phyloP scores from a whole-genome alignment of 768 basidiomycete species.

The Hygrophoropsis aurantiaca region DNA sequence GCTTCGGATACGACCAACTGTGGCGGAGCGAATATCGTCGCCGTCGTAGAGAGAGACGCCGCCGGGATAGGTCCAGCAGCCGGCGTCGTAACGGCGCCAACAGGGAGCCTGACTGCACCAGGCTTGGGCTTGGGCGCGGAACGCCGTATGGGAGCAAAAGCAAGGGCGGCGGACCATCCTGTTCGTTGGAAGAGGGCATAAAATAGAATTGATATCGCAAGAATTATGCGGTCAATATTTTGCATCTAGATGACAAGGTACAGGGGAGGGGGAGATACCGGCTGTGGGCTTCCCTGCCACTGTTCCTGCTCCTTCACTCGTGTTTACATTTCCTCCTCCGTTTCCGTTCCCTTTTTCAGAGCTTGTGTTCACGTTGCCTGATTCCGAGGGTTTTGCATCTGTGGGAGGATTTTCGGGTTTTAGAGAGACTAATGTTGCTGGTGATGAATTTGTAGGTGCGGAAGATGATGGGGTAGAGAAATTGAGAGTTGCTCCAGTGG shows the following conservation, averaged over 20 bases:
- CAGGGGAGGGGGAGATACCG: conserved; percentile 51
- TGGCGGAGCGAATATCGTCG: conserved; percentile 72
- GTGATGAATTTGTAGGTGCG: conserved; percentile 22
- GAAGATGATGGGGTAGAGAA: conserved; percentile 42
- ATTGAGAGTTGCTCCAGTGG: conserved; percentile 58
- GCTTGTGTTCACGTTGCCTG: conserved; percentile 24
- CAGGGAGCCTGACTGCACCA: conserved; percentile 47
- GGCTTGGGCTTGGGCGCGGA: conserved; percentile 60
- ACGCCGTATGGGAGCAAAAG: conserved; percentile 82
- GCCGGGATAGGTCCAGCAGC: conserved; percentile 38
- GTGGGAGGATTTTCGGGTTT: conserved; percentile 19
- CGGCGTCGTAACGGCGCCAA: conserved; percentile 56
- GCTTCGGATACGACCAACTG: conserved; percentile 38
- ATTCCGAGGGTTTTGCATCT: conserved; percentile 18
- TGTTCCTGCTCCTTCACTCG: conserved; percentile 27
- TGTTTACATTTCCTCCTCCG: conserved; percentile 8
- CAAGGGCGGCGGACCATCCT: conserved; percentile 91
- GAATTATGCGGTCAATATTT: conserved; percentile 34
- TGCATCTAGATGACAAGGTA: conserved; percentile 33
- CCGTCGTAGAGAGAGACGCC: conserved; percentile 48
- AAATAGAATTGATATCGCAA: not conserved
- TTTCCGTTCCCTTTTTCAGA: conserved; percentile 22
- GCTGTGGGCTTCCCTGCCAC: conserved; percentile 50
- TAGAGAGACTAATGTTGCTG: conserved; percentile 12
- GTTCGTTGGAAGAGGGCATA: conserved; percentile 24